Base-by-base conservation (phyloP, 495 filamentous ascomycete genomes). In the Hypomontagnella monticulosa region DNA sequence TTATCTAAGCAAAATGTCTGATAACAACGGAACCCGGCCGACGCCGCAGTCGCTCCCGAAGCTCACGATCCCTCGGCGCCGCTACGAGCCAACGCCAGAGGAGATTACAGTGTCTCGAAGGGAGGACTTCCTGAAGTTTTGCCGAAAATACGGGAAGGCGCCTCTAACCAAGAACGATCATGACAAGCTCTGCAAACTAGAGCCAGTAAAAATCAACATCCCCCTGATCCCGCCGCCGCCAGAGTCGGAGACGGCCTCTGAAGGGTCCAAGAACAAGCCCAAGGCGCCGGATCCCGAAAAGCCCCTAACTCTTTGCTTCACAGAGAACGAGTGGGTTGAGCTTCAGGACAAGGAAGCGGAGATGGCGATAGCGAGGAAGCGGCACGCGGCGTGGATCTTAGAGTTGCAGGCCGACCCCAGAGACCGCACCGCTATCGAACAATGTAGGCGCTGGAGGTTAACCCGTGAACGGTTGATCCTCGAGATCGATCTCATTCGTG, bases 41-140 rank as follows among this genome's bases (percentile, higher is more conserved):
- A 62, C 64, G 10, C 65, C 48, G 3, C 54, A 63, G n/a, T 55
- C 48, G 1, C 59, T 68, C 10, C 65, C 58, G 0, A 41, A 20
- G 6, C 58, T 68, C 18, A 57, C 0, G 3, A 63, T 68, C 12
- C 65, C 65, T 2, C 8, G 4, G 1, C 2, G 12, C 1, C 36
- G 27, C 1, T 14, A 40, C 20, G 18, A 46, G 10, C 4, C 19
- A 1, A 48, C 48, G 10, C 65, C 65, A 6, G 58, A 68, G 14
- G 65, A 68, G 30, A 68, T 68, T 9, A 63, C 65, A 0, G 36
- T 8, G 19, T 54, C 42, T 0, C 54, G 58, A 0, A 54, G 38
- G 1, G 49, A 55, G 4, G 36, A 12, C 3, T 68, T 68, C 37
- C 18, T 68, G 1, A 11, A 19, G 6, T 59, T 19, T 42, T 63